A percentile compares a stretch with the other conserved stretches of the same genome.
Conservation (phyloP, 1,284 basidiomycete species). For the Veloboletus limbatus region DNA sequence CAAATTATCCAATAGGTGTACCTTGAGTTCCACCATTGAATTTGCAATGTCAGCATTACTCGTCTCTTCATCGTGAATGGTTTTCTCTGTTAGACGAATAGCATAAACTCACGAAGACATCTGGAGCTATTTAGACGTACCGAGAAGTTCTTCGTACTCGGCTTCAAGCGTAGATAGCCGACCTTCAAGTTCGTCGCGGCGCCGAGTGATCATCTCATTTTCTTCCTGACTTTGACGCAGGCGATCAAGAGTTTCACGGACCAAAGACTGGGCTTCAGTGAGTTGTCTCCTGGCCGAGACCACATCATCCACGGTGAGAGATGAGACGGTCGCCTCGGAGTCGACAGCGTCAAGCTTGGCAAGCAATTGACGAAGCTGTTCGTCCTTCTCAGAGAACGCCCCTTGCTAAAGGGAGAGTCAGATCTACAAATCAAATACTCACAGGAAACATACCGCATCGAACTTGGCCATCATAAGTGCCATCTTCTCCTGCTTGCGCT, state of each 20-base stretch:
- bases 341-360: constrained; percentile 81
- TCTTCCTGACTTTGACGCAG: constrained; percentile 91
- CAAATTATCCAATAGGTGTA: constrained; percentile 34
- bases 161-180: constrained; percentile 81
- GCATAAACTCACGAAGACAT: constrained; percentile 13
- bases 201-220: constrained; percentile 79
- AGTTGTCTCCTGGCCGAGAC: constrained; percentile 82
- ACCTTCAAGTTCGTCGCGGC: constrained; percentile 86
- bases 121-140: constrained; percentile 41
- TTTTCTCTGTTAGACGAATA: constrained; percentile 61
- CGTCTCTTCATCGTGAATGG: constrained; percentile 79
- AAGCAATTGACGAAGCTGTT: constrained; percentile 82
- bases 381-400: constrained; percentile 90
- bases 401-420: constrained; percentile 56
- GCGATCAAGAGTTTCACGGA: constrained; percentile 88
- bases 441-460: constrained; percentile 66
- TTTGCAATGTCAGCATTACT: constrained; percentile 78
- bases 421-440: background rate
- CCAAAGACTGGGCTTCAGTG: constrained; percentile 81
- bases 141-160: constrained; percentile 95
- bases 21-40: constrained; percentile 89
- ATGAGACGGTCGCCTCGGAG: constrained; percentile 50
- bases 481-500: constrained; percentile 99
- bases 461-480: constrained; percentile 99
- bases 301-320: constrained; percentile 75